Conservation (phyloP, 805 yeast species). For the Saccharomyces mikatae region DNA sequence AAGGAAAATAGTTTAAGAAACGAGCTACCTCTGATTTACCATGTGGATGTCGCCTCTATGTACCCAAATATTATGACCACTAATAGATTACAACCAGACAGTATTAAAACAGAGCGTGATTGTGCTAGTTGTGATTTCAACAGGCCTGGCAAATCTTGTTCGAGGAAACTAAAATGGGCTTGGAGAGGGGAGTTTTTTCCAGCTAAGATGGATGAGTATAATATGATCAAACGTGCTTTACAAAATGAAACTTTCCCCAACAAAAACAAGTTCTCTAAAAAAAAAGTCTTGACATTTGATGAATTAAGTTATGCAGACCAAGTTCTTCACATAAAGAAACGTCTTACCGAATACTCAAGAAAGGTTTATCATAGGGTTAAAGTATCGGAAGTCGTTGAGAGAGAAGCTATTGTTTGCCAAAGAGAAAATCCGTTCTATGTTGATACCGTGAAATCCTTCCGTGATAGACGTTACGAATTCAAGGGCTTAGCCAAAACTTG, state of each 20-base stretch:
- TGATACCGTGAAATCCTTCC: constrained; percentile 84
- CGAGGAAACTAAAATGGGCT: constrained; percentile 85
- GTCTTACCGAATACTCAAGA: constrained; percentile 75
- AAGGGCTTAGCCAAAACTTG: constrained; percentile 89
- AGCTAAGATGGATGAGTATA: constrained; percentile 82
- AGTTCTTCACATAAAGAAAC: constrained; percentile 61
- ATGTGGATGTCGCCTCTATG: constrained; percentile 98
- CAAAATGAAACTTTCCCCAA: constrained; percentile 72
- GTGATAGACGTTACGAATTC: constrained; percentile 94
- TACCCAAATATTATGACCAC: constrained; percentile 98
- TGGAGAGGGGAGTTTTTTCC: constrained; percentile 98
- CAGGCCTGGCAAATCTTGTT: constrained; percentile 90
- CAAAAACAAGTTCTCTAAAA: constrained; percentile 44
- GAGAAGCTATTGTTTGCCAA: constrained; percentile 94
- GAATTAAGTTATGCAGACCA: constrained; percentile 74
- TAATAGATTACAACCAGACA: constrained; percentile 93
- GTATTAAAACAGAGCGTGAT: constrained; percentile 89
- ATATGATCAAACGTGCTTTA: constrained; percentile 77
- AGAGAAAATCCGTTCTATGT: constrained; percentile 96
- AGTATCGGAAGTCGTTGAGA: constrained; percentile 71
- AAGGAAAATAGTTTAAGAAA: constrained; percentile 53
- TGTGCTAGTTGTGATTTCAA: constrained; percentile 98
- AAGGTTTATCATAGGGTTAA: constrained; percentile 78
- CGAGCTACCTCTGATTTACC: constrained; percentile 85
- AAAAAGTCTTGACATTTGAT: constrained; percentile 58